phyloP scores from a whole-genome alignment of 2,329 filamentous ascomycete genomes.

The Talaromyces marneffei region DNA sequence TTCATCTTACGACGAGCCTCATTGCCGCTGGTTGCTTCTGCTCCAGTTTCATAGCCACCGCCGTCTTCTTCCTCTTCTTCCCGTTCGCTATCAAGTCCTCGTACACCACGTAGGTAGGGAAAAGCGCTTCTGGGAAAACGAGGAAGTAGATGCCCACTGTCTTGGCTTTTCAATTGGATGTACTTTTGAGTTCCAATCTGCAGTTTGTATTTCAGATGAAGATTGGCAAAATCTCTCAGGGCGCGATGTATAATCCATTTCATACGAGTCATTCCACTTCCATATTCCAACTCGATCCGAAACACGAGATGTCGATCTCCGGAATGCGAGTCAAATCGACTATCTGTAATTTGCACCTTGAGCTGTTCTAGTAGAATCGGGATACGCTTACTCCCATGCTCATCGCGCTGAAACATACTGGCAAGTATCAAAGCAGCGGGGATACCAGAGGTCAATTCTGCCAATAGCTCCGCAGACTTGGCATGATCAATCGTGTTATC shows the following conservation, averaged over 20 bases:
- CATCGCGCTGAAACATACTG: conserved; percentile 96
- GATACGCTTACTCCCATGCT: conserved; percentile 90
- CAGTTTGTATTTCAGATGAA: conserved; percentile 90
- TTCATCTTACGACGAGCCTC: conserved; percentile 53
- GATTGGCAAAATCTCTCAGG: conserved; percentile 80
- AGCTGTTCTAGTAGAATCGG: conserved; percentile 93
- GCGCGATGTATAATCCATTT: conserved; percentile 88
- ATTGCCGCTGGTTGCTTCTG: conserved; percentile 63
- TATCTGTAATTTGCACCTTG: conserved; percentile 80
- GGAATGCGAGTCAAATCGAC: conserved; percentile 55
- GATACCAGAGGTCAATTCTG: conserved; percentile 84
- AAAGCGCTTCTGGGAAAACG: conserved; percentile 86
- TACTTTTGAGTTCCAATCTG: conserved; percentile 79
- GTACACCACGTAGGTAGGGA: conserved; percentile 77
- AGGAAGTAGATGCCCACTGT: conserved; percentile 71
- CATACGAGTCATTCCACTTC: conserved; percentile 92
- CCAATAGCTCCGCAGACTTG: conserved; percentile 94
- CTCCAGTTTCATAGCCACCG: conserved; percentile 44
- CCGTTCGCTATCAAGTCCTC: conserved; percentile 73
- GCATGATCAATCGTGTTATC: conserved; percentile 82
- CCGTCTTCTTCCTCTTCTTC: conserved; percentile 58
- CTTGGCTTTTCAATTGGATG: conserved; percentile 62
- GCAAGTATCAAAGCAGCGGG: conserved; percentile 91
- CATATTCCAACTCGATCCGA: conserved; percentile 90
- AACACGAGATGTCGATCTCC: conserved; percentile 74